Conservation (phyloP, 352 stramenopile species). For the Globisporangium sylvaticum region DNA sequence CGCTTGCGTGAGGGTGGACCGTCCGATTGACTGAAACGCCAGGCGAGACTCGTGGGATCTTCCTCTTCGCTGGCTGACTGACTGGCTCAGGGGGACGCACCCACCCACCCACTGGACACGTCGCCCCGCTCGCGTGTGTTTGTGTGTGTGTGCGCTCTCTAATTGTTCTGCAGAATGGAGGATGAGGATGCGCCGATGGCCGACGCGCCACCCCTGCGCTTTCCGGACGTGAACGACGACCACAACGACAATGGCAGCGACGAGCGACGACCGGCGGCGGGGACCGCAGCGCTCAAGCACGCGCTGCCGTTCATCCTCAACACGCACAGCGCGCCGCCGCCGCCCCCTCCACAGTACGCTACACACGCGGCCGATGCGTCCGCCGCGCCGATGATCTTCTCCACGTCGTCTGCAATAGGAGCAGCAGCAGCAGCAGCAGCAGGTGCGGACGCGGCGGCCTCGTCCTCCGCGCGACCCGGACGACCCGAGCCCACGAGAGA, state of each 20-base stretch:
- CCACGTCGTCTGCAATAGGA: neutral
- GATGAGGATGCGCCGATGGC: neutral
- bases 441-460: no score
- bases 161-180: conserved; percentile 7
- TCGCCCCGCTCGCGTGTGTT: neutral
- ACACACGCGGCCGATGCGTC: neutral
- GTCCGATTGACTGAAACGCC: neutral
- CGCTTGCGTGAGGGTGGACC: neutral
- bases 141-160: neutral
- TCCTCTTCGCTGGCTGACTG: neutral
- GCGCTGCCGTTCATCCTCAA: conserved; percentile 16
- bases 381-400: neutral
- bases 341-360: neutral
- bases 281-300: conserved; percentile 7
- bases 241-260: neutral
- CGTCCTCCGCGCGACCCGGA: neutral
- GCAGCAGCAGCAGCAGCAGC: neutral
- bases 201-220: neutral
- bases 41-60: neutral
- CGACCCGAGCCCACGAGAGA: conserved; percentile 3
- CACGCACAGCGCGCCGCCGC: neutral
- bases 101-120: neutral
- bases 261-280: neutral
- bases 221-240: neutral
- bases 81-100: neutral